Conservation (phyloP, 1,284 basidiomycete species). For the Ceratobasidium sp. region DNA sequence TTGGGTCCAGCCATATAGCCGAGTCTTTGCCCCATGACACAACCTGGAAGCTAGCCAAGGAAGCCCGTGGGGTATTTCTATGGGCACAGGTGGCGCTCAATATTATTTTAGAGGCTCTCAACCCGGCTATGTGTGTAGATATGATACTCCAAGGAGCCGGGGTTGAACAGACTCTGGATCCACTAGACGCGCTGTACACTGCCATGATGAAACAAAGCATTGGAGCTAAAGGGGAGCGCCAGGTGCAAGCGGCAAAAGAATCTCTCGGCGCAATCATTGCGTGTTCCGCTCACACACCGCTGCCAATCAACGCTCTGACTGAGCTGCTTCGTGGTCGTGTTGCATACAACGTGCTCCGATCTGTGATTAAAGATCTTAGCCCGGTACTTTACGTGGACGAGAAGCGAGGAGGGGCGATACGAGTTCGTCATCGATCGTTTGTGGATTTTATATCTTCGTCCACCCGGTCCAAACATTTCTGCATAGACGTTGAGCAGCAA, state of each 20-base stretch:
- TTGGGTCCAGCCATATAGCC: neutral
- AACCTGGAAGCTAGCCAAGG: neutral
- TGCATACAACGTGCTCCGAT: neutral
- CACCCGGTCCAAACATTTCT: no score
- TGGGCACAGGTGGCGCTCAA: conserved; percentile 17
- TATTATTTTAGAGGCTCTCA: neutral
- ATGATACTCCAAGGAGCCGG: no score
- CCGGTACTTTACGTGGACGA: neutral
- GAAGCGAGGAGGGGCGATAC: neutral
- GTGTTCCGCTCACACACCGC: neutral
- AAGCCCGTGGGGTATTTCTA: conserved; percentile 35
- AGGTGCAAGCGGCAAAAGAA: neutral
- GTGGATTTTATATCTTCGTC: neutral
- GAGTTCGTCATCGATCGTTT: neutral
- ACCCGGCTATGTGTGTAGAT: neutral
- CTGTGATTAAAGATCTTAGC: neutral
- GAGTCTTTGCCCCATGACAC: neutral
- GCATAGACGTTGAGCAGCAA: no score
- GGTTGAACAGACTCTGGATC: neutral
- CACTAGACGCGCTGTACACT: neutral
- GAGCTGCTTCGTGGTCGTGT: neutral
- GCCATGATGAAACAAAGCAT: neutral
- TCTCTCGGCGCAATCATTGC: conserved; percentile 5
- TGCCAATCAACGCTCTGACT: neutral
- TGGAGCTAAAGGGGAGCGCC: neutral